These are phyloP conservation scores for Cladobotryum mycophilum DNA, from an alignment of 2,329 filamentous ascomycete genomes.

Conservation along the genomic window DNA sequence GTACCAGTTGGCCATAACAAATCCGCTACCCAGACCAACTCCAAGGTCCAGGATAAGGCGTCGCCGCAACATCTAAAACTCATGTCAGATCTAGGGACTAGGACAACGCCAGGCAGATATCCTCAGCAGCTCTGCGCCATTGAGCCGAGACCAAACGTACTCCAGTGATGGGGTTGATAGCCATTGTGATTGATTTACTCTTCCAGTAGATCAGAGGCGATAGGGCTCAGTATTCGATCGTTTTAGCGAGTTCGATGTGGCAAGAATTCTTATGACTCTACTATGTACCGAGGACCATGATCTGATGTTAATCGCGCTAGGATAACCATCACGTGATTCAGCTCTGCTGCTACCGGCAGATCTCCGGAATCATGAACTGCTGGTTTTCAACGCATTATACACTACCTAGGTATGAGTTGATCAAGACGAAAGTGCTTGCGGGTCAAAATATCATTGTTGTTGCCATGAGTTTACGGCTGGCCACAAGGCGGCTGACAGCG, in stretches of 20 bases:
- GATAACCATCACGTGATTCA: conserved; percentile 14
- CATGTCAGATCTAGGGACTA: conserved; percentile 6
- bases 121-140: conserved; percentile 21
- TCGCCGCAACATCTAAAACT: conserved; percentile 52
- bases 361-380: background rate
- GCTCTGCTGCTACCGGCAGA: background rate
- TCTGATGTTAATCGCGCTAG: conserved; percentile 32
- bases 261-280: conserved; percentile 6
- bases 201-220: conserved; percentile 19
- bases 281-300: conserved; percentile 19
- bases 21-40: conserved; percentile 51
- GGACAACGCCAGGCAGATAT: conserved; percentile 28
- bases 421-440: conserved; percentile 18
- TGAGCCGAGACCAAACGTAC: conserved; percentile 39
- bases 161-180: conserved; percentile 52
- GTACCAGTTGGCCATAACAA: conserved; percentile 49
- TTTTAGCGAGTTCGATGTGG: conserved; percentile 14
- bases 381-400: background rate
- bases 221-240: conserved; percentile 15
- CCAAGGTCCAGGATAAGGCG: conserved; percentile 51
- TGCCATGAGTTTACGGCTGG: conserved; percentile 60
- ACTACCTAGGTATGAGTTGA: conserved; percentile 5
- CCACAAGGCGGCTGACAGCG: conserved; percentile 54
- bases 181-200: conserved; percentile 37
- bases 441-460: conserved; percentile 12